Evolutionary conservation across 1,139 yeast species (phyloP), one percentile per base, ranked within the genome.

Genomic region (Debaryomyces nepalensis): DNA sequence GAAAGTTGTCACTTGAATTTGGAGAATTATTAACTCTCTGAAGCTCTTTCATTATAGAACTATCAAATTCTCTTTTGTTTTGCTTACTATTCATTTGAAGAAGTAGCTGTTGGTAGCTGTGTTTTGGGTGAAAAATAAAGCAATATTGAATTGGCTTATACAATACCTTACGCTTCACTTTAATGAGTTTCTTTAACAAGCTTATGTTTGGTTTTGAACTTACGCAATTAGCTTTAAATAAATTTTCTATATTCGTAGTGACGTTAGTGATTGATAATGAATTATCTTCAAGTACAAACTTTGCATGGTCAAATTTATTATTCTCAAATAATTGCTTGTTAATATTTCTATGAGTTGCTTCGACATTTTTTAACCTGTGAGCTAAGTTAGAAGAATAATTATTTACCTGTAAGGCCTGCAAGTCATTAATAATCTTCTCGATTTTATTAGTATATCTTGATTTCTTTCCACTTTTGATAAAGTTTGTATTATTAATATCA

Each of bases 61-160:
- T 37, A n/a, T 41, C 43, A n/a, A 35, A 12, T 15, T 22, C 15
- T 11, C 40, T 37, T 24, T 19, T 35, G 26, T 30, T 40, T 22
- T 41, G 35, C 32, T 39, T 46, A 5, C 37, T 29, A 18, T 20
- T 16, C 24, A 37, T 12, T 16, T 50, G 22, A 37, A 40, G 37
- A 4, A 53, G 41, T 24, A 52, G 35, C 11, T 44, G 40, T 18
- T 51, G 47, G 33, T 48, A 55, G 1, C 52, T 40, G n/a, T 47
- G 47, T 16, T 52, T 50, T 9, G 52, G 41, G 10, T 48, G 53
- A 9, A 57, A 52, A 11, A 63, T 46, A 23, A 63, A 62, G 20
- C 66, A 60, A 43, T 45, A 61, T 39, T 65, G 70, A 9, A 63
- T 52, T n/a, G 66, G 65, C 33, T 61, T 62, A 40, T 59, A 62